phyloP scores from a whole-genome alignment of 208 protist genomes.

The Phytomonas sp. region DNA sequence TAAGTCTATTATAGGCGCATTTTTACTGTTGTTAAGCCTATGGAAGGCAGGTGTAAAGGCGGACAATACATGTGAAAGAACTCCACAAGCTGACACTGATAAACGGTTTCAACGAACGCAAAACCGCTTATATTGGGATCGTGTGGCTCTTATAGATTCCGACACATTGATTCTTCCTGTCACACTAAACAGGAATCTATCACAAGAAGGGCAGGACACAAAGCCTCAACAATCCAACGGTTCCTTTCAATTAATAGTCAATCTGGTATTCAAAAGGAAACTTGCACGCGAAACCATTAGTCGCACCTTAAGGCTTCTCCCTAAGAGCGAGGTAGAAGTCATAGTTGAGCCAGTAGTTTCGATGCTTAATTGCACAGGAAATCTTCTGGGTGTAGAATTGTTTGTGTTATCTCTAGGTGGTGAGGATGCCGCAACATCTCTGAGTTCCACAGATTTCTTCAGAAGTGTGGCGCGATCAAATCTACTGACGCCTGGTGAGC shows the following conservation, averaged over 20 bases:
- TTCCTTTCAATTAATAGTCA: not conserved
- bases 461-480: not conserved
- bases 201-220: not conserved
- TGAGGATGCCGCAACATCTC: not conserved
- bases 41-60: not conserved
- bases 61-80: not conserved
- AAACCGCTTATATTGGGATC: not conserved
- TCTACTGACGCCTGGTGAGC: not conserved
- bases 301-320: not conserved
- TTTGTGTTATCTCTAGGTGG: not conserved
- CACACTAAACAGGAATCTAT: not conserved
- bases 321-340: not conserved
- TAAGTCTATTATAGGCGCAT: slow-evolving; percentile 7
- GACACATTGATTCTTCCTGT: slow-evolving; percentile 2
- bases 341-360: not conserved
- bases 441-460: not conserved
- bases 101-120: not conserved
- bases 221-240: not conserved
- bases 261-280: not conserved
- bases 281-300: not conserved
- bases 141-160: not conserved
- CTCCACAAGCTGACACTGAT: not conserved
- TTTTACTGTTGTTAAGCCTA: slow-evolving; percentile 3
- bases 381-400: not conserved
- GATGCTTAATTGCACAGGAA: not conserved